Percentiles rank a stretch among this genome's conserved stretches.
These are phyloP conservation scores for Akebia trifoliata DNA, from an alignment of 164 flowering plant genomes.

Conservation along the genomic window DNA sequence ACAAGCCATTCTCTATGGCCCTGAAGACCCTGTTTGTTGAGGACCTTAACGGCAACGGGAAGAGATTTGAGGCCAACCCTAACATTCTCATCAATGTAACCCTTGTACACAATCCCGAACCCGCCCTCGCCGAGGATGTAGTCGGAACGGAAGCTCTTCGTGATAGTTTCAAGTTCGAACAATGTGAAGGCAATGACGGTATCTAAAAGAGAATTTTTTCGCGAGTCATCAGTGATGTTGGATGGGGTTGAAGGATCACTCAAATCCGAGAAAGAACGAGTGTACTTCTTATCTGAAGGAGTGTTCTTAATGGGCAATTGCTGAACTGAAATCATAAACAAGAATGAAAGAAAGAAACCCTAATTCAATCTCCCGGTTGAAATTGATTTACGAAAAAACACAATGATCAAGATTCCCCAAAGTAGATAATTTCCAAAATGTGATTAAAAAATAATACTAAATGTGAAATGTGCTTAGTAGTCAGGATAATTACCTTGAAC, in stretches of 20 bases:
- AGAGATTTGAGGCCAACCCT: slow-evolving; percentile 93
- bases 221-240: slow-evolving; percentile 50
- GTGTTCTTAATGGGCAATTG: slow-evolving; percentile 45
- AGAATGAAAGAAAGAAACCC: slow-evolving; percentile 7
- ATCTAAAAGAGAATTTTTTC: slow-evolving; percentile 60
- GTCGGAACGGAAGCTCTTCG: slow-evolving; percentile 93
- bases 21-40: slow-evolving; percentile 96
- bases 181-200: slow-evolving; percentile 82
- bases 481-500: slow-evolving; percentile 56
- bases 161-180: slow-evolving; percentile 90
- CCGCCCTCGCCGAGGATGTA: slow-evolving; percentile 97
- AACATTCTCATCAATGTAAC: slow-evolving; percentile 95
- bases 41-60: slow-evolving; percentile 96
- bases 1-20: slow-evolving; percentile 99
- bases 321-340: slow-evolving; percentile 43
- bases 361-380: background rate
- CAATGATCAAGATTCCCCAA: too few relatives aligned
- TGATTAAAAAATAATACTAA: background rate
- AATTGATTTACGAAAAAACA: too few relatives aligned
- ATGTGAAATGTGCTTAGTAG: background rate
- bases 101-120: slow-evolving; percentile 95
- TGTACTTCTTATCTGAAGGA: slow-evolving; percentile 51
- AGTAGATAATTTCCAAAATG: too few relatives aligned
- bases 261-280: slow-evolving; percentile 78
- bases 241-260: slow-evolving; percentile 69